Conservation (phyloP, 2,329 filamentous ascomycete species). For the Blastomyces percursus region DNA sequence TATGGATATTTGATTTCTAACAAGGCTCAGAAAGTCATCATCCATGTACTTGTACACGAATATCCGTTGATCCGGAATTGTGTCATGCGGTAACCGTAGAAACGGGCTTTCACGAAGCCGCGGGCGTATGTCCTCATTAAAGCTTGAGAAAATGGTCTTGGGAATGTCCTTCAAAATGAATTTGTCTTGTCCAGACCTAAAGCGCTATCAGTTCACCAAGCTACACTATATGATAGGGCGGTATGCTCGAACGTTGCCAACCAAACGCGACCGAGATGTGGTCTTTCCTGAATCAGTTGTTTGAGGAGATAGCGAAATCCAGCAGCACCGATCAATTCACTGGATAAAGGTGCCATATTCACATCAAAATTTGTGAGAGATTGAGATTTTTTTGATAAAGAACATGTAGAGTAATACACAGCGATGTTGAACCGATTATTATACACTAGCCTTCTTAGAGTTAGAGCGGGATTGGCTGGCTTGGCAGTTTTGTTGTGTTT, state of each 20-base stretch:
- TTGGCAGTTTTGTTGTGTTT: not conserved
- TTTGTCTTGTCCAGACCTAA: slow-evolving; percentile 16
- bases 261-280: slow-evolving; percentile 24
- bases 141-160: slow-evolving; percentile 18
- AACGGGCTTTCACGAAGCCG: slow-evolving; percentile 24
- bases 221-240: not conserved
- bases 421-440: not conserved
- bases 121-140: slow-evolving; percentile 17
- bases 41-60: slow-evolving; percentile 38
- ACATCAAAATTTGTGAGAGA: not conserved
- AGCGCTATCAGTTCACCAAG: slow-evolving; percentile 7
- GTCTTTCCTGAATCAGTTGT: slow-evolving; percentile 24
- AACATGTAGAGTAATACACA: not conserved
- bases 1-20: slow-evolving; percentile 31
- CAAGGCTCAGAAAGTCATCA: slow-evolving; percentile 35
- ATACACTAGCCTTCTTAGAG: not conserved
- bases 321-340: slow-evolving; percentile 17
- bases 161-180: slow-evolving; percentile 21
- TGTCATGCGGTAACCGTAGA: slow-evolving; percentile 31
- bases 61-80: slow-evolving; percentile 34
- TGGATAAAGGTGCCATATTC: slow-evolving; percentile 12
- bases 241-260: slow-evolving; percentile 19
- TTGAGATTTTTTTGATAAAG: not conserved
- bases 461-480: not conserved
- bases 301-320: slow-evolving; percentile 24